These are phyloP conservation scores for Phytophthora sp. DNA, from an alignment of 352 stramenopile species.

Conservation along the genomic window DNA sequence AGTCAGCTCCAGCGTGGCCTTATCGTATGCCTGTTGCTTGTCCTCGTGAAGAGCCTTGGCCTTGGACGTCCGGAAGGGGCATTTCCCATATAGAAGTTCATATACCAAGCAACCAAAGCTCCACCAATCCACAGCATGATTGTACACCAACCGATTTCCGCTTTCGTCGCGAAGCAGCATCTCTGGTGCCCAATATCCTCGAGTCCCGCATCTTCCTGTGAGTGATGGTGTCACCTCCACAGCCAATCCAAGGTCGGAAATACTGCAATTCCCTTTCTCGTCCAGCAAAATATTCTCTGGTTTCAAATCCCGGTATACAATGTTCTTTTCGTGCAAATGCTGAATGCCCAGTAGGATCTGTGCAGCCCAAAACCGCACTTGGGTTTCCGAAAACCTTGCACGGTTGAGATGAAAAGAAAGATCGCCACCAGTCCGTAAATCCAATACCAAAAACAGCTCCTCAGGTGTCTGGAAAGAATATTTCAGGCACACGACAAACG, in stretches of 20 bases:
- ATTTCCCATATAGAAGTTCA: slow-evolving; percentile 96
- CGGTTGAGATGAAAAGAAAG: slow-evolving; percentile 89
- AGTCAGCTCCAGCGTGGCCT: slow-evolving; percentile 78
- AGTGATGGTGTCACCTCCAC: slow-evolving; percentile 92
- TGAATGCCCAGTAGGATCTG: slow-evolving; percentile 79
- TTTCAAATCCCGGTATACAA: slow-evolving; percentile 91
- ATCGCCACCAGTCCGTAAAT: slow-evolving; percentile 97
- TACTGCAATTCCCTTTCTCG: slow-evolving; percentile 95
- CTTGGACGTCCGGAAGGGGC: slow-evolving; percentile 96
- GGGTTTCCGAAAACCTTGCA: slow-evolving; percentile 66
- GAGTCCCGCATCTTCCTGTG: slow-evolving; percentile 72
- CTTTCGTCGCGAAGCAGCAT: slow-evolving; percentile 93
- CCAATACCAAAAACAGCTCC: slow-evolving; percentile 96
- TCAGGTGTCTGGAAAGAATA: slow-evolving; percentile 95
- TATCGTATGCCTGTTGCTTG: slow-evolving; percentile 89
- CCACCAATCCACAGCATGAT: slow-evolving; percentile 97
- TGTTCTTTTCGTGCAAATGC: slow-evolving; percentile 91
- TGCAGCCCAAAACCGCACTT: slow-evolving; percentile 85
- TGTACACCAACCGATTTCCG: slow-evolving; percentile 94
- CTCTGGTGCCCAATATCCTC: slow-evolving; percentile 96
- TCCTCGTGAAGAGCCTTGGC: slow-evolving; percentile 93
- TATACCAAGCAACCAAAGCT: slow-evolving; percentile 97
- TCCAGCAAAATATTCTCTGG: slow-evolving; percentile 92
- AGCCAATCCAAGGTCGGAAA: slow-evolving; percentile 97
- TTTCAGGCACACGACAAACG: slow-evolving; percentile 97